phyloP scores from a whole-genome alignment of 2,329 filamentous ascomycete genomes.

The Stenocarpella maydis region DNA sequence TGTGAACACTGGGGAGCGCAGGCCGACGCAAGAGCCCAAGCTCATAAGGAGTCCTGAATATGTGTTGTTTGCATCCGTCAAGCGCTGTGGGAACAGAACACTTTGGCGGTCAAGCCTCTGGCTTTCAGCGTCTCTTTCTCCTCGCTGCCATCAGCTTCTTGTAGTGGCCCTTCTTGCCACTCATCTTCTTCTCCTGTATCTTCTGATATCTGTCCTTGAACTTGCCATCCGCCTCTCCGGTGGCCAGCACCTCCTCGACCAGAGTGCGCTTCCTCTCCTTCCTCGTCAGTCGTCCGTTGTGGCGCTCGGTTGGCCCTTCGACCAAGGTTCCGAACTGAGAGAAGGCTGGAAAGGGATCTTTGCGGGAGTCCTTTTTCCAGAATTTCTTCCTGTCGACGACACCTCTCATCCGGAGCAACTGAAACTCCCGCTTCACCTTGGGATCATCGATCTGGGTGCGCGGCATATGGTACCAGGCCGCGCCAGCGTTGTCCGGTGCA shows the following conservation, averaged over 20 bases:
- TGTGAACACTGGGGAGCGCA: not conserved
- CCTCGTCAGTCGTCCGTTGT: conserved; percentile 80
- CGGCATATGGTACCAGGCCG: conserved; percentile 88
- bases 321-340: conserved; percentile 90
- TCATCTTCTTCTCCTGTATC: conserved; percentile 82
- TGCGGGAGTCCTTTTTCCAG: conserved; percentile 86
- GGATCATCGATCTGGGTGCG: conserved; percentile 79
- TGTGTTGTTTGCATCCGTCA: not conserved
- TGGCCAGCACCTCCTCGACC: conserved; percentile 81
- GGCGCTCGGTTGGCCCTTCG: conserved; percentile 88
- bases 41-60: not conserved
- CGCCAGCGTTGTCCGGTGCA: conserved; percentile 69
- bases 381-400: conserved; percentile 89
- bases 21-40: not conserved
- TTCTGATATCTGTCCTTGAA: conserved; percentile 90
- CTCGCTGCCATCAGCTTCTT: conserved; percentile 71
- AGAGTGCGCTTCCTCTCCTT: conserved; percentile 89
- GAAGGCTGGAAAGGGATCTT: conserved; percentile 77
- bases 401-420: conserved; percentile 87
- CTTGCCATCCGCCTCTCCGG: conserved; percentile 70
- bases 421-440: conserved; percentile 87
- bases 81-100: conserved; percentile 21
- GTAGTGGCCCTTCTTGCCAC: conserved; percentile 90
- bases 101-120: not conserved
- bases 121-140: conserved; percentile 40